A percentile compares a stretch with the other conserved stretches of the same genome.
phyloP scores from a whole-genome alignment of 2,329 filamentous ascomycete genomes.

The Orbilia oligospora region DNA sequence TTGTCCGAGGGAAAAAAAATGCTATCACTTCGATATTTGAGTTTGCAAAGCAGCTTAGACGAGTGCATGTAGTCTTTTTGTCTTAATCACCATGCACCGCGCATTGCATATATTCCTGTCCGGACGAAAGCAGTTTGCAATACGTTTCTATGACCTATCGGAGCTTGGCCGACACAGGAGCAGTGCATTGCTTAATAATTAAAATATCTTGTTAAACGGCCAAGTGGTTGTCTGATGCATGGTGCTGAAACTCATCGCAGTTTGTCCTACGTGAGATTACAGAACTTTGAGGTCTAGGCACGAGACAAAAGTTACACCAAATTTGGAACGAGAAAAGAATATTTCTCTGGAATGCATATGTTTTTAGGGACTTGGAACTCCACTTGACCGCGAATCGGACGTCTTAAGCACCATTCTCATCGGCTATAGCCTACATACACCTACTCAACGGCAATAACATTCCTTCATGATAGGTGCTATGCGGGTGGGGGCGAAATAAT shows the following conservation, averaged over 20 bases:
- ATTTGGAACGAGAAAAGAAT: background rate
- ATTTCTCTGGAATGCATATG: no score
- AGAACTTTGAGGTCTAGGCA: background rate
- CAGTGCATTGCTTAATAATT: background rate
- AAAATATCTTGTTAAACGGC: background rate
- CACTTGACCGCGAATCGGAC: background rate
- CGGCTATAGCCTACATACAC: background rate
- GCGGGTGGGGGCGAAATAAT: background rate
- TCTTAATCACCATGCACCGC: slow-evolving; percentile 4
- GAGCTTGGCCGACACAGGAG: slow-evolving; percentile 32
- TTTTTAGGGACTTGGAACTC: background rate
- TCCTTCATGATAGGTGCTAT: background rate
- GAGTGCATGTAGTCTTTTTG: slow-evolving; percentile 11
- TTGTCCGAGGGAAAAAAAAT: slow-evolving; percentile 7
- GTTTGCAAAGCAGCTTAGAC: background rate
- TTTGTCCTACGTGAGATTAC: slow-evolving; percentile 33
- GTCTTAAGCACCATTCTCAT: background rate
- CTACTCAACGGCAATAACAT: background rate
- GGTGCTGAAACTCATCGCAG: slow-evolving; percentile 31
- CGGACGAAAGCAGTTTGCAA: slow-evolving; percentile 30
- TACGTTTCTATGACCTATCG: slow-evolving; percentile 27
- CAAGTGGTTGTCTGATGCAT: slow-evolving; percentile 4
- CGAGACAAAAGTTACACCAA: background rate
- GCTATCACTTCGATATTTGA: slow-evolving; percentile 14
- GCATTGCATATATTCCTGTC: slow-evolving; percentile 30